Percentiles rank a stretch among this genome's conserved stretches.
These are phyloP conservation scores for Colletotrichum cereale DNA, from an alignment of 2,329 filamentous ascomycete species.

Conservation along the genomic window DNA sequence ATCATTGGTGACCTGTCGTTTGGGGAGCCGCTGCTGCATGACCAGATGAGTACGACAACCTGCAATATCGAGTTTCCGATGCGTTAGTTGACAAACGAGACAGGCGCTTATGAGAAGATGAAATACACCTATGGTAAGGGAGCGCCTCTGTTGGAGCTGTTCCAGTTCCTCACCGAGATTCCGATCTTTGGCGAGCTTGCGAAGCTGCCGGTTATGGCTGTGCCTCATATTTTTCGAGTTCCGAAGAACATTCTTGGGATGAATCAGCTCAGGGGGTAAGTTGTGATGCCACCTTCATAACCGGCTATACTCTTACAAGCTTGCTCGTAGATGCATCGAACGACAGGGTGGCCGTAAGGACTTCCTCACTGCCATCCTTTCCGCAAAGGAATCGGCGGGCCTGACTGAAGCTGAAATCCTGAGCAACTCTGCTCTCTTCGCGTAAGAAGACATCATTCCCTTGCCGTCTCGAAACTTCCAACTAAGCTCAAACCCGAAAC, in stretches of 20 bases:
- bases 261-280: constrained; percentile 25
- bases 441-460: constrained; percentile 3
- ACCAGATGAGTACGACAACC: constrained; percentile 26
- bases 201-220: constrained; percentile 17
- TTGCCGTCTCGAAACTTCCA: background rate
- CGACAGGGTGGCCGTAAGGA: constrained; percentile 23
- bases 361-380: constrained; percentile 22
- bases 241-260: constrained; percentile 30
- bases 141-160: constrained; percentile 17
- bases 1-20: constrained; percentile 27
- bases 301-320: background rate
- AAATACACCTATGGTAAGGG: constrained; percentile 8
- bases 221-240: constrained; percentile 24
- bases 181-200: constrained; percentile 19
- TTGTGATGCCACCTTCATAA: too few relatives aligned
- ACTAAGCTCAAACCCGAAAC: background rate
- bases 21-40: constrained; percentile 23
- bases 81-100: background rate
- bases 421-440: constrained; percentile 15
- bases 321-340: background rate
- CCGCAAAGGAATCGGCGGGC: constrained; percentile 17
- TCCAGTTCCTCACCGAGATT: constrained; percentile 22
- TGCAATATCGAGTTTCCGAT: too few relatives aligned
- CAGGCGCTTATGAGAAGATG: constrained; percentile 22
- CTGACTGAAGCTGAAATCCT: constrained; percentile 24